Percentiles rank a stretch among this genome's conserved stretches.
Evolutionary conservation across 1,139 yeast species (phyloP).

Genomic region (Diutina sp.): DNA sequence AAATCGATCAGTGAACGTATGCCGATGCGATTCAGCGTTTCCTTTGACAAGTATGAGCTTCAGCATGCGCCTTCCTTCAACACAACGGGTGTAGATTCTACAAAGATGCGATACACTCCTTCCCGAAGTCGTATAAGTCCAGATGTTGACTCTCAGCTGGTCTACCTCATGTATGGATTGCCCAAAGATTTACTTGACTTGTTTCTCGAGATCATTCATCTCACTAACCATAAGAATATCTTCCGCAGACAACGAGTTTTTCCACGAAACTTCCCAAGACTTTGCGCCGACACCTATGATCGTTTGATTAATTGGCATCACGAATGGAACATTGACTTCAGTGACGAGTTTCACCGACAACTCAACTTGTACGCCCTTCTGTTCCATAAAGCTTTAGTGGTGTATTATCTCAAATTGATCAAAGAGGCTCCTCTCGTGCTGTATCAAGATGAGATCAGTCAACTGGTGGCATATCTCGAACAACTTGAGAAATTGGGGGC

Average conservation of each 20-base stretch:
- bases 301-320: constrained; percentile 31
- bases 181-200: constrained; percentile 31
- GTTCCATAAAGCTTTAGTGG: constrained; percentile 29
- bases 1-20: neutral
- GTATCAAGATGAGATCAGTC: constrained; percentile 20
- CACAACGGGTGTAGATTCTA: neutral
- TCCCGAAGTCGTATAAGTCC: constrained; percentile 3
- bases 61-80: neutral
- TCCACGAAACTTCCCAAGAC: constrained; percentile 42
- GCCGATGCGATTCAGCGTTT: neutral
- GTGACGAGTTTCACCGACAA: neutral
- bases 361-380: constrained; percentile 8
- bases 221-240: constrained; percentile 41
- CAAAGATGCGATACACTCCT: constrained; percentile 2
- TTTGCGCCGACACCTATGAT: constrained; percentile 44
- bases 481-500: constrained; percentile 19
- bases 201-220: constrained; percentile 31
- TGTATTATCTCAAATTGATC: constrained; percentile 33
- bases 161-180: constrained; percentile 34
- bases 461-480: constrained; percentile 11
- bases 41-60: neutral
- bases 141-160: constrained; percentile 4
- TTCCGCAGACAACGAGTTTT: constrained; percentile 29
- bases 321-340: constrained; percentile 6
- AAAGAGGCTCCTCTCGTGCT: constrained; percentile 20